Evolutionary conservation across 805 yeast species (phyloP).

Genomic region (Sugiyamaella marilandica): DNA sequence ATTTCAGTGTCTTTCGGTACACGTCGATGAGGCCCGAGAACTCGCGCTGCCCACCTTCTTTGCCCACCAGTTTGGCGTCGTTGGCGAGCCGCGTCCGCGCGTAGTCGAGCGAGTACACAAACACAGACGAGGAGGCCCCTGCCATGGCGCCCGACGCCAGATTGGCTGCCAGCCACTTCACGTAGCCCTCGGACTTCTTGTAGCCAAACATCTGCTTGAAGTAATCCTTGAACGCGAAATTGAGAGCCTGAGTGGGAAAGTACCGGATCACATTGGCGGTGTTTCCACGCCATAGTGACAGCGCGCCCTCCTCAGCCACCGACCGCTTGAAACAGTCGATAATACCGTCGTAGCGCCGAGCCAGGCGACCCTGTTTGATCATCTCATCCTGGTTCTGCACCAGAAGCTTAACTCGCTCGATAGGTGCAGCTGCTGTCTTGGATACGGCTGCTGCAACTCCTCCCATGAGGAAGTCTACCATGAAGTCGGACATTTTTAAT

Average conservation of each 20-base stretch:
- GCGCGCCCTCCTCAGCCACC: constrained; percentile 86
- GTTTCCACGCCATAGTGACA: constrained; percentile 99
- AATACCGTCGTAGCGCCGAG: constrained; percentile 83
- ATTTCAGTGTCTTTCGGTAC: constrained; percentile 88
- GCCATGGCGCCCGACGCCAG: constrained; percentile 98
- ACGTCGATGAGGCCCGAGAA: constrained; percentile 96
- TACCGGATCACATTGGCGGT: constrained; percentile 97
- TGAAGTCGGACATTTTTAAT: constrained; percentile 17
- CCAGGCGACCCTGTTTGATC: constrained; percentile 95
- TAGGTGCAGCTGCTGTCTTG: constrained; percentile 97
- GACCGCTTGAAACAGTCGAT: constrained; percentile 92
- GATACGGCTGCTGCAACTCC: constrained; percentile 99
- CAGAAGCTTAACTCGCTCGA: constrained; percentile 93
- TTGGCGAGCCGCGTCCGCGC: constrained; percentile 99
- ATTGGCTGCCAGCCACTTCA: constrained; percentile 95
- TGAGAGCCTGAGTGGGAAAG: constrained; percentile 98
- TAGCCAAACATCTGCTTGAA: constrained; percentile 93
- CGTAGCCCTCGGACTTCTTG: constrained; percentile 93
- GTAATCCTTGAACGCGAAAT: constrained; percentile 97
- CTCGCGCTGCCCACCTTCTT: constrained; percentile 84
- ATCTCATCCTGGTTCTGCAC: constrained; percentile 98
- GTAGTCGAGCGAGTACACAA: constrained; percentile 95
- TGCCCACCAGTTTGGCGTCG: constrained; percentile 79
- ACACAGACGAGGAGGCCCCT: constrained; percentile 90
- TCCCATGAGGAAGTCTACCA: constrained; percentile 57